phyloP scores from a whole-genome alignment of 768 basidiomycete species.

The Lactarius quietus region DNA sequence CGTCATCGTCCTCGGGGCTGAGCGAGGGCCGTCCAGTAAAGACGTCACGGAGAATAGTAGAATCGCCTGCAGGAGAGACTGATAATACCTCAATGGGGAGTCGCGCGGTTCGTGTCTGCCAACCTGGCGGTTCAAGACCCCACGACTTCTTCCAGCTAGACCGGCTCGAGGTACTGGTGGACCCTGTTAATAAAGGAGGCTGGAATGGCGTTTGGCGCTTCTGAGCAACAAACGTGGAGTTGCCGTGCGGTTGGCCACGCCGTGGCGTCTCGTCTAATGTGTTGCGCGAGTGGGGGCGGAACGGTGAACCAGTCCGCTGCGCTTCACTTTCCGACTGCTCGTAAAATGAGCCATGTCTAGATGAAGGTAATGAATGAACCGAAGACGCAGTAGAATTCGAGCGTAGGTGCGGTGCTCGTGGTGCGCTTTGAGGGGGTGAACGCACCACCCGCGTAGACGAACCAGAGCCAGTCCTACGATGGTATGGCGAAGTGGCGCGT shows the following conservation, averaged over 20 bases:
- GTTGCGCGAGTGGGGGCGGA: conserved; percentile 47
- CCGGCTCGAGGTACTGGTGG: conserved; percentile 48
- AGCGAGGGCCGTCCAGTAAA: conserved; percentile 67
- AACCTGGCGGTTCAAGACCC: conserved; percentile 84
- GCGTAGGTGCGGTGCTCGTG: conserved; percentile 55
- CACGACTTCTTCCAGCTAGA: conserved; percentile 89
- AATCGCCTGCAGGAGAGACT: conserved; percentile 47
- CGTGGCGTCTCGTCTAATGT: conserved; percentile 48
- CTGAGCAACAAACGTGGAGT: conserved; percentile 74
- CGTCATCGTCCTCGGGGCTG: conserved; percentile 69
- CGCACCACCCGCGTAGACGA: conserved; percentile 80
- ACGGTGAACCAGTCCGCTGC: conserved; percentile 61
- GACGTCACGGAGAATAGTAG: conserved; percentile 63
- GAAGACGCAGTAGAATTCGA: conserved; percentile 79
- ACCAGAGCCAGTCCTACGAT: conserved; percentile 75
- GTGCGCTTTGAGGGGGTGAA: conserved; percentile 42
- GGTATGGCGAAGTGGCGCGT: conserved; percentile 77
- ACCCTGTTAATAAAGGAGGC: conserved; percentile 42
- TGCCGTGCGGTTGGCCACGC: conserved; percentile 35
- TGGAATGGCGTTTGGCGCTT: conserved; percentile 71
- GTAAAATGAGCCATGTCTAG: conserved; percentile 73
- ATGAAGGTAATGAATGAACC: conserved; percentile 69
- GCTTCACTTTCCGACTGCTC: conserved; percentile 69
- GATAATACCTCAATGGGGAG: conserved; percentile 74
- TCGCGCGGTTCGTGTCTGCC: conserved; percentile 63